Base-by-base conservation (phyloP, 768 basidiomycete species). In the Gloeophyllum trabeum region DNA sequence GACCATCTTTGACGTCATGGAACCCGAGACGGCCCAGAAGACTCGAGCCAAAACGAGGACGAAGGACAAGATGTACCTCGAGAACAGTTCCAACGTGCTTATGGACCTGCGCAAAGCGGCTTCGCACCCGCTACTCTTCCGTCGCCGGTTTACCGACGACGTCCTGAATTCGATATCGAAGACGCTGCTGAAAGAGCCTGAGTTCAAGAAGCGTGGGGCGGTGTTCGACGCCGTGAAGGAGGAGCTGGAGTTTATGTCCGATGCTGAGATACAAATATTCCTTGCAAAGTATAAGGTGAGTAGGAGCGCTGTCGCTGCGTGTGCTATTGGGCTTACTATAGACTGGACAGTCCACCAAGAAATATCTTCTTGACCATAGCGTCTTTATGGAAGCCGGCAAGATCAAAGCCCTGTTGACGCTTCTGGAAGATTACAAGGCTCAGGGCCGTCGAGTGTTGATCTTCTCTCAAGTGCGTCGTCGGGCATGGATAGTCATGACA, bases 101-200 rank as follows among this genome's bases (percentile, higher is more conserved):
- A 98, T 98, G 90, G 93, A 96, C 54, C 71, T 99, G 13, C 79
- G 96, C 24, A 99, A 99, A 61, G 96, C 96, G 3, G 84, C 94
- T 2, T 83, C 80, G 23, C 96, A 99, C 63, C 94, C 96, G 2
- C 87, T 98, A 82, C 71, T 99, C 14, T 99, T 99, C 71, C 74
- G 96, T 24, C 78, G 73, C 28, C 70, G 70, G 4, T 99, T 88
- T 59, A 80, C 81, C 14, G 87, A 96, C 55, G 73, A 79, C 18
- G 75, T 65, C 35, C 60, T 99, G 50, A 70, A 72, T 19, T 67
- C 75, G 2, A 79, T 98, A 48, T 76, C 94, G 5, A 87, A 75
- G 54, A 77, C 81, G 40, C 69, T 96, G 40, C 61, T 98, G 57
- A 89, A 89, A 58, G 94, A 97, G 57, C 80, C 86, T 3, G 89